These are phyloP conservation scores for Cutaneotrichosporon cutaneum DNA, from an alignment of 1,284 basidiomycete genomes.

Conservation along the genomic window DNA sequence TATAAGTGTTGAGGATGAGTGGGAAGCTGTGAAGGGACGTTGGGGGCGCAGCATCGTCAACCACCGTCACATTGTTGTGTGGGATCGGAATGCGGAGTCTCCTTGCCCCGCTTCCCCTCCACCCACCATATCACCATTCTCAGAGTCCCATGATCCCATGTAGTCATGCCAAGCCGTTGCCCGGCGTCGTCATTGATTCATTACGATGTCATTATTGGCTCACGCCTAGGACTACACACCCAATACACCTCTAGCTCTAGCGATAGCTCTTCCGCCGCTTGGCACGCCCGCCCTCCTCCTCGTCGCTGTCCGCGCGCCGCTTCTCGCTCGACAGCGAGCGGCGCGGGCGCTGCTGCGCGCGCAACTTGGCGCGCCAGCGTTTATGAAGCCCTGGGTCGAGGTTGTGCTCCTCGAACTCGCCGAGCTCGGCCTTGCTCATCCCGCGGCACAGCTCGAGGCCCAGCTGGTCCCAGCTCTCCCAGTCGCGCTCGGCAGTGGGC, in stretches of 20 bases:
- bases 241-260: neutral
- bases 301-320: neutral
- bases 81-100: too few species aligned
- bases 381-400: slow-evolving; percentile 3
- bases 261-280: slow-evolving; percentile 8
- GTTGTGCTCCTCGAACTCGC: slow-evolving; percentile 9
- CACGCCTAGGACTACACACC: neutral
- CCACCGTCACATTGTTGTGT: too few species aligned
- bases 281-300: neutral
- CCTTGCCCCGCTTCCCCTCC: too few species aligned
- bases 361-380: slow-evolving; percentile 1
- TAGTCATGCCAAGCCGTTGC: too few species aligned
- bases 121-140: too few species aligned
- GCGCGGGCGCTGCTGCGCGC: neutral
- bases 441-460: slow-evolving; percentile 7
- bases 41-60: too few species aligned
- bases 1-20: too few species aligned
- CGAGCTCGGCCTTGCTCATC: slow-evolving; percentile 2
- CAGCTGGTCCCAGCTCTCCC: slow-evolving; percentile 6
- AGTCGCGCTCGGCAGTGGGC: slow-evolving; percentile 4
- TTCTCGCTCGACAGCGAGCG: neutral
- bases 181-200: too few species aligned
- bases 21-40: too few species aligned
- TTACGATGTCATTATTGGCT: neutral
- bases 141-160: too few species aligned